Conservation (phyloP, 805 yeast genomes). For the Jamesozyma spencerorum region DNA sequence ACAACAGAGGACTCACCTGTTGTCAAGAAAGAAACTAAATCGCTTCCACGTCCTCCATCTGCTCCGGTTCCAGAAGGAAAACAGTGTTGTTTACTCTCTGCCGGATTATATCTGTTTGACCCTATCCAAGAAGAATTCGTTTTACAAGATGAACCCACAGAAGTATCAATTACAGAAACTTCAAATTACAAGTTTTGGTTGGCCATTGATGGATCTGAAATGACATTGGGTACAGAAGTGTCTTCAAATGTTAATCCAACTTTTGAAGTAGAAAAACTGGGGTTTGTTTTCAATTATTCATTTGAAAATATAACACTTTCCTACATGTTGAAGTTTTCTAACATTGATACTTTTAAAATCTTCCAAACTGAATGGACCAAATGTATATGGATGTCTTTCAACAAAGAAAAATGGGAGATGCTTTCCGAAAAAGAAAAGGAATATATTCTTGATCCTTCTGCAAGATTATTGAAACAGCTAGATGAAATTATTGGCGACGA, state of each 20-base stretch:
- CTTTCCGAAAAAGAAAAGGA: constrained; percentile 39
- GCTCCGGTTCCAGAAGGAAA: constrained; percentile 13
- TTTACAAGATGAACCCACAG: constrained; percentile 30
- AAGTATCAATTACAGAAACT: constrained; percentile 35
- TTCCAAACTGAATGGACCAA: constrained; percentile 48
- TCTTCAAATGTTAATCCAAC: constrained; percentile 50
- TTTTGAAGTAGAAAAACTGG: constrained; percentile 42
- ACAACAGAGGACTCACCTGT: not conserved
- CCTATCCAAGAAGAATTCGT: constrained; percentile 40
- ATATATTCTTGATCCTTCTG: constrained; percentile 48
- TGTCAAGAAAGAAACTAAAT: constrained; percentile 1
- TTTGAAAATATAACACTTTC: constrained; percentile 39
- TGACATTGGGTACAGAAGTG: constrained; percentile 34
- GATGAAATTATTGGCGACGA: constrained; percentile 18
- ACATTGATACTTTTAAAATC: constrained; percentile 31
- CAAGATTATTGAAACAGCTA: constrained; percentile 32
- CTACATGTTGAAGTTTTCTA: constrained; percentile 51
- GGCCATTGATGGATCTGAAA: constrained; percentile 31
- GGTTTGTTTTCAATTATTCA: constrained; percentile 59
- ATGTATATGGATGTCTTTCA: constrained; percentile 53
- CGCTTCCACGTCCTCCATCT: constrained; percentile 2
- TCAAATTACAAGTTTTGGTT: constrained; percentile 48
- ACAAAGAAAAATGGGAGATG: constrained; percentile 41
- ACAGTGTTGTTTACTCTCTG: constrained; percentile 11
- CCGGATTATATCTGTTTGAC: constrained; percentile 52